Evolutionary conservation across 148 eudicot species (phyloP).

Genomic region (Rhododendron mucronatum): DNA sequence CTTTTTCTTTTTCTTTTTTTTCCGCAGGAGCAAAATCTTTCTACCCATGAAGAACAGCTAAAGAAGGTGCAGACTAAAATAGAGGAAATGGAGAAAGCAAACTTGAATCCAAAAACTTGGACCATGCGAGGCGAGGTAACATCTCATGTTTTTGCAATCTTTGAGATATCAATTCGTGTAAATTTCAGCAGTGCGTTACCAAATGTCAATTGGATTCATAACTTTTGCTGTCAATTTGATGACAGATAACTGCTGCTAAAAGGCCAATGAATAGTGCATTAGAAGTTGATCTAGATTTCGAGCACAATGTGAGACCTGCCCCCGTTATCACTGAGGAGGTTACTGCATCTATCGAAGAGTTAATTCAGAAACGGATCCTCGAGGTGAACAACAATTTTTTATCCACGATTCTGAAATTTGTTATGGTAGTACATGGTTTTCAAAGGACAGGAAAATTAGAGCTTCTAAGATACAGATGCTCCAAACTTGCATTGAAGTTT

Average conservation of each 20-base stretch:
- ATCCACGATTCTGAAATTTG: background rate
- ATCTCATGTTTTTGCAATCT: conserved; percentile 2
- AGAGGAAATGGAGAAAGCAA: conserved; percentile 79
- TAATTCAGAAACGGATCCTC: conserved; percentile 78
- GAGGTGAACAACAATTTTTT: conserved; percentile 45
- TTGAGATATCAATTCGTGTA: conserved; percentile 7
- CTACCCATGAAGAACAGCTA: conserved; percentile 71
- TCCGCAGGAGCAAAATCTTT: conserved; percentile 50
- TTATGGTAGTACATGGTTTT: background rate
- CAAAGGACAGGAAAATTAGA: background rate
- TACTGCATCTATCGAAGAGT: conserved; percentile 75
- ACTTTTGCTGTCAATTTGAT: conserved; percentile 3
- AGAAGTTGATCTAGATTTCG: conserved; percentile 91
- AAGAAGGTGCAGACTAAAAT: conserved; percentile 59
- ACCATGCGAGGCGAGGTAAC: conserved; percentile 91
- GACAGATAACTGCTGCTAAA: conserved; percentile 77
- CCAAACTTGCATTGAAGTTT: background rate
- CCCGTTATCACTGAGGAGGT: conserved; percentile 93
- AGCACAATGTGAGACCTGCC: conserved; percentile 89
- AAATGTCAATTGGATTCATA: background rate
- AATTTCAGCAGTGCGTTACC: background rate
- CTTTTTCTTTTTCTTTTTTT: conserved; percentile 10
- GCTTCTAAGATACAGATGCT: background rate
- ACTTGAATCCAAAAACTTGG: conserved; percentile 77
- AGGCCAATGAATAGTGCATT: conserved; percentile 95